Conservation (phyloP, 345 rosid genomes). For the Pugionium cornutum region DNA sequence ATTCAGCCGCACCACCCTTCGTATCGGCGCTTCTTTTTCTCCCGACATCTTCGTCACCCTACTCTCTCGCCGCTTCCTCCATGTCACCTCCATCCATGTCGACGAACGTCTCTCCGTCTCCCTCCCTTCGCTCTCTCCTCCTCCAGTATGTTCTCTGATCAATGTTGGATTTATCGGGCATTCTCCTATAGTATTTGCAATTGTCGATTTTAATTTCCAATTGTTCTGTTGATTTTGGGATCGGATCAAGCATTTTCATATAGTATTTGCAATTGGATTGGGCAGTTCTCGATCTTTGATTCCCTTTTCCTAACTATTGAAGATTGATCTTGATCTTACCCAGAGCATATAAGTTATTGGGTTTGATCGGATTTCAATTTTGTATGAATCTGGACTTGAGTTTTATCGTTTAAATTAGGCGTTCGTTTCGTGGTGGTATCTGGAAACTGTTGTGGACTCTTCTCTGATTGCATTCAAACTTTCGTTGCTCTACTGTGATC, state of each 20-base stretch:
- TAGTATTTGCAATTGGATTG: too few species aligned
- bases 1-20: conserved; percentile 75
- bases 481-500: neutral
- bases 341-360: neutral
- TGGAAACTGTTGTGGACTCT: neutral
- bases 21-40: conserved; percentile 74
- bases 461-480: neutral
- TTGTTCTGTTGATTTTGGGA: too few species aligned
- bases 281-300: too few species aligned
- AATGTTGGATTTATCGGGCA: neutral
- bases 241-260: too few species aligned
- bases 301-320: too few species aligned
- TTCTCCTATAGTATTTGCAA: too few species aligned
- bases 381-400: conserved; percentile 17
- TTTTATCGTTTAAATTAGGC: neutral
- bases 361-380: neutral
- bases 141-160: conserved; percentile 31
- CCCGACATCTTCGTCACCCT: conserved; percentile 63
- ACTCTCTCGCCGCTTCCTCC: conserved; percentile 73
- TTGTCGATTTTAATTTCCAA: too few species aligned
- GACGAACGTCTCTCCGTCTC: conserved; percentile 75
- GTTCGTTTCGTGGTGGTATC: neutral
- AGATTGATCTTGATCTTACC: too few species aligned
- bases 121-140: conserved; percentile 43
- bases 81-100: conserved; percentile 56